Evolutionary conservation across 129 eudicot genomes (phyloP).

Genomic region (Lactuca saligna): DNA sequence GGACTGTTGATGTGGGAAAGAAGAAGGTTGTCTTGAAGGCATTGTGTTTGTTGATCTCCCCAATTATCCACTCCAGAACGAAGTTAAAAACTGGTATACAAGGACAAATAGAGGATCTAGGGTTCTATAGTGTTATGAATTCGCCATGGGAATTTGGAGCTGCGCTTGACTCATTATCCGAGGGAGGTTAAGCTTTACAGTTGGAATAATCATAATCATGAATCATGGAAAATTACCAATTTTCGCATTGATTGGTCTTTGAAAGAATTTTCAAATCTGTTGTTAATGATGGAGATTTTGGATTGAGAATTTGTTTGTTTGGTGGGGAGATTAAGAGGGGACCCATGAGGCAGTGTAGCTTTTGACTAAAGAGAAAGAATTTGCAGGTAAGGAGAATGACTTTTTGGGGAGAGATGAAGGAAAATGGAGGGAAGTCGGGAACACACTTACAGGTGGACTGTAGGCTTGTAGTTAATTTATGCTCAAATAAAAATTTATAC

Average conservation of each 20-base stretch:
- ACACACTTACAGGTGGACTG: conserved; percentile 36
- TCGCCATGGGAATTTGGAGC: conserved; percentile 16
- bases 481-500: not conserved
- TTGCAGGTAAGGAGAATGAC: conserved; percentile 62
- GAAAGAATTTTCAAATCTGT: conserved; percentile 8
- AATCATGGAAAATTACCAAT: conserved; percentile 1
- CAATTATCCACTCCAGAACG: not conserved
- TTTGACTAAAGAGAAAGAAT: conserved; percentile 70
- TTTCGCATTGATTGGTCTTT: conserved; percentile 13
- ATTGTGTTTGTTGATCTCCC: conserved; percentile 29
- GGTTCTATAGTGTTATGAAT: conserved; percentile 14
- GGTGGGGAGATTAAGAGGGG: conserved; percentile 34
- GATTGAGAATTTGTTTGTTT: conserved; percentile 26
- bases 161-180: conserved; percentile 30
- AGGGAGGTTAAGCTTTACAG: conserved; percentile 7
- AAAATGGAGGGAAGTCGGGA: conserved; percentile 69
- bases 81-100: not conserved
- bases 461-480: conserved; percentile 9
- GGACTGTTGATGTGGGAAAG: conserved; percentile 28
- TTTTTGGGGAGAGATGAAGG: conserved; percentile 39
- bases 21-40: conserved; percentile 74
- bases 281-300: conserved; percentile 11
- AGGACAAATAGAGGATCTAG: conserved; percentile 11
- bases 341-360: conserved; percentile 41
- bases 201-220: conserved; percentile 34